These are phyloP conservation scores for Aspergillus ellipticus DNA, from an alignment of 495 filamentous ascomycete species.

Conservation along the genomic window DNA sequence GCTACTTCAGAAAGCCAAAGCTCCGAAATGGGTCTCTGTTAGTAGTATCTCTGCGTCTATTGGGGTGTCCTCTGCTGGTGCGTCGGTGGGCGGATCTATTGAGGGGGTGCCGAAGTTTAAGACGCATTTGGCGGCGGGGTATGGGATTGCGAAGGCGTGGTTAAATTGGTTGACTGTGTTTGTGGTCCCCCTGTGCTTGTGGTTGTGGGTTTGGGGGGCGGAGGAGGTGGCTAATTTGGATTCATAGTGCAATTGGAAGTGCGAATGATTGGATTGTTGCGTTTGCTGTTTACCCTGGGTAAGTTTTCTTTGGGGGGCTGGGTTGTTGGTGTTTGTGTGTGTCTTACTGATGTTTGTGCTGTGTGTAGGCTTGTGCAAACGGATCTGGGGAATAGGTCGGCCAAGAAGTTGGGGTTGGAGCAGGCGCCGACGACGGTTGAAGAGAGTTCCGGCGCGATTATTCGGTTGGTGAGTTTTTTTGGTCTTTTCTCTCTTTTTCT, in stretches of 20 bases:
- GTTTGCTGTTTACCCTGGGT: constrained; percentile 5
- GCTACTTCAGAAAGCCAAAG: background rate
- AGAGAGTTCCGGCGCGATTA: background rate
- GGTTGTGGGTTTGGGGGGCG: background rate
- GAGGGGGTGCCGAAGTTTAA: too few species aligned
- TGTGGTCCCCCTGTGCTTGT: background rate
- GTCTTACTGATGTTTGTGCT: too few species aligned
- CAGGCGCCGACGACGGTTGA: constrained; percentile 5
- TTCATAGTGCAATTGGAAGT: background rate
- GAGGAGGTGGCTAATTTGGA: background rate
- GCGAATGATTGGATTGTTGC: background rate
- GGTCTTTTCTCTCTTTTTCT: too few species aligned
- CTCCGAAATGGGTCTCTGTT: constrained; percentile 7
- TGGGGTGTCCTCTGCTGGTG: background rate
- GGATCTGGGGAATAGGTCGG: constrained; percentile 5
- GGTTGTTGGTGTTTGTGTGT: too few species aligned
- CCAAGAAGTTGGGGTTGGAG: background rate
- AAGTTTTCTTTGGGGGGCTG: too few species aligned
- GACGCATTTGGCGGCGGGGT: background rate
- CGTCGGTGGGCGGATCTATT: too few species aligned
- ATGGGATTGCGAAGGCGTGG: constrained; percentile 1
- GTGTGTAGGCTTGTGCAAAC: constrained; percentile 8
- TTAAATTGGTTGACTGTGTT: constrained; percentile 3
- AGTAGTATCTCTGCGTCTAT: background rate
- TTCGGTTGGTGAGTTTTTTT: constrained; percentile 6